A percentile compares a stretch with the other conserved stretches of the same genome.
These are phyloP conservation scores for Pythium volutum DNA, from an alignment of 352 stramenopile genomes.

Conservation along the genomic window DNA sequence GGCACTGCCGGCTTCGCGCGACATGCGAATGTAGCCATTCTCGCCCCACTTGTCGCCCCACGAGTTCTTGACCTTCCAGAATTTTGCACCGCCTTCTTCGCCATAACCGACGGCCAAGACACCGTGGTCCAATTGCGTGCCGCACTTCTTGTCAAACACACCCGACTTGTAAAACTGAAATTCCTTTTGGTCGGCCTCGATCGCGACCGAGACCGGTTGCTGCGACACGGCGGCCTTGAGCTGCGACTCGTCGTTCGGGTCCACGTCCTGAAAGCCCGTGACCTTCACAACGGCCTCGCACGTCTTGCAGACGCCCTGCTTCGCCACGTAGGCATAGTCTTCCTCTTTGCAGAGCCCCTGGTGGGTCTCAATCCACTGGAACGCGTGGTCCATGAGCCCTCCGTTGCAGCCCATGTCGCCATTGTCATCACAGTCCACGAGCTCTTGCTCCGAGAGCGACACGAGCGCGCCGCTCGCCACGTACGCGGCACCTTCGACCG, in stretches of 20 bases:
- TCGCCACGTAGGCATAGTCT: conserved; percentile 94
- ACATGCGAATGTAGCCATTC: conserved; percentile 91
- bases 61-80: conserved; percentile 98
- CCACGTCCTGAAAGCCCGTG: conserved; percentile 87
- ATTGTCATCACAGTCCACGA: conserved; percentile 96
- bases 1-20: conserved; percentile 55
- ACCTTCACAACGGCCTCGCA: conserved; percentile 88
- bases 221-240: conserved; percentile 89
- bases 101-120: conserved; percentile 97
- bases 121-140: conserved; percentile 95
- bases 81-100: conserved; percentile 78
- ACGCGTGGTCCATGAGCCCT: conserved; percentile 97
- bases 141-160: conserved; percentile 83
- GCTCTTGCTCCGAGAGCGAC: conserved; percentile 96
- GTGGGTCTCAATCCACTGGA: conserved; percentile 92
- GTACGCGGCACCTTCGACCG: conserved; percentile 96
- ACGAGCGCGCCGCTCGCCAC: conserved; percentile 90
- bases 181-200: conserved; percentile 91
- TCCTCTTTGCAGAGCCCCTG: conserved; percentile 92
- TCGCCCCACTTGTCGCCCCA: conserved; percentile 93
- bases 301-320: conserved; percentile 67
- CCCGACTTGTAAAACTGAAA: conserved; percentile 98
- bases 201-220: conserved; percentile 93
- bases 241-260: conserved; percentile 72
- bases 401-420: conserved; percentile 96